Conservation (phyloP, 129 eudicot species). For the Artemisia argyi region DNA sequence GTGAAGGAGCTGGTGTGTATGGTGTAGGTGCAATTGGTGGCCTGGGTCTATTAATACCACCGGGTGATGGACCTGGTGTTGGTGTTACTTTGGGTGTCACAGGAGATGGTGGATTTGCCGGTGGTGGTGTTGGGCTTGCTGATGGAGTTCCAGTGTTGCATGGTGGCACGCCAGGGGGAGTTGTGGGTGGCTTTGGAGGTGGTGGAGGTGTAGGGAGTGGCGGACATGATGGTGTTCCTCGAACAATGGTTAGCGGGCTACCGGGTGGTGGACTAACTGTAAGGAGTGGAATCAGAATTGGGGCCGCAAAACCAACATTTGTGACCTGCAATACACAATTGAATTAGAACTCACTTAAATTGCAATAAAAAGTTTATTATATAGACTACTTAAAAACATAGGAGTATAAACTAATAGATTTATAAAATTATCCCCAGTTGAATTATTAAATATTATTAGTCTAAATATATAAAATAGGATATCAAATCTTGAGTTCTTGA, state of each 20-base stretch:
- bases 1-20: neutral
- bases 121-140: neutral
- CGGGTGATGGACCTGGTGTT: neutral
- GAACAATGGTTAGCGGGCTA: neutral
- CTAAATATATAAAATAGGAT: too few species aligned
- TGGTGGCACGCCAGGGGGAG: neutral
- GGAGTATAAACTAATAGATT: neutral
- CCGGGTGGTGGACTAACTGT: neutral
- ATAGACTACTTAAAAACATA: neutral
- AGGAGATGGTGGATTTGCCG: too few species aligned
- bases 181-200: neutral
- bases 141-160: neutral
- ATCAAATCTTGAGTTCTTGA: too few species aligned
- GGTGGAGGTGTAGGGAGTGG: slow-evolving; percentile 7
- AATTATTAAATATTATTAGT: too few species aligned
- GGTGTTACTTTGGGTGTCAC: neutral
- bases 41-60: too few species aligned
- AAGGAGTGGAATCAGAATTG: neutral
- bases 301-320: slow-evolving; percentile 13
- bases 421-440: neutral
- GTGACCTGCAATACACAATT: slow-evolving; percentile 12
- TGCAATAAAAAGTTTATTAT: neutral
- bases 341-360: neutral
- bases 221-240: neutral
- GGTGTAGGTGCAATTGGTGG: too few species aligned